A percentile compares a stretch with the other conserved stretches of the same genome.
These are phyloP conservation scores for Picochlorum sp. DNA, from an alignment of 139 green algal genomes.

Conservation along the genomic window DNA sequence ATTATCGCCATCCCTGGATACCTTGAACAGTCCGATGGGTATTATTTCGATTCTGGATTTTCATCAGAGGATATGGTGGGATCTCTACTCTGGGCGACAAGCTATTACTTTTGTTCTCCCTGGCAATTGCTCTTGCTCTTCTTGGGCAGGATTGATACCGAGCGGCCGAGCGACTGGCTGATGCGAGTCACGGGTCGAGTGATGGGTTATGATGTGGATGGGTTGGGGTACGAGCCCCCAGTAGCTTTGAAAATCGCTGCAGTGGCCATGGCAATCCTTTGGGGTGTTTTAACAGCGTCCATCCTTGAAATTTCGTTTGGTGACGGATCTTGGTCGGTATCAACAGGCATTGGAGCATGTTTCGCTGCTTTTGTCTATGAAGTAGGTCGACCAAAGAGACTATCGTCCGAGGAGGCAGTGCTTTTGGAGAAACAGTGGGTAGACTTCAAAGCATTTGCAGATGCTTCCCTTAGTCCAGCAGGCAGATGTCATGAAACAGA, in stretches of 20 bases:
- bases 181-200: constrained; percentile 22
- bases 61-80: constrained; percentile 34
- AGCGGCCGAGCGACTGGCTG: constrained; percentile 62
- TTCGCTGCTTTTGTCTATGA: constrained; percentile 60
- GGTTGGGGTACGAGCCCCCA: constrained; percentile 37
- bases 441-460: constrained; percentile 58
- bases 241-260: constrained; percentile 16
- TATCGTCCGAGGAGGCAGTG: constrained; percentile 40
- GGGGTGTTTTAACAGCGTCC: constrained; percentile 24
- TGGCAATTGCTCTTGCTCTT: constrained; percentile 65
- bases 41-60: background rate
- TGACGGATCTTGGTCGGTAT: constrained; percentile 40
- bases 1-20: constrained; percentile 7
- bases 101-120: constrained; percentile 50
- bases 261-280: constrained; percentile 14
- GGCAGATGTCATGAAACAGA: constrained; percentile 69
- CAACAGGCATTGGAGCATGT: constrained; percentile 46
- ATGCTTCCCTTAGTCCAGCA: constrained; percentile 32
- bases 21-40: background rate
- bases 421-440: constrained; percentile 57
- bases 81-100: constrained; percentile 39
- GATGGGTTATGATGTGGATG: constrained; percentile 20
- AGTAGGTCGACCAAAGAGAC: constrained; percentile 50
- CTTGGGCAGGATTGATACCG: constrained; percentile 58
- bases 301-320: constrained; percentile 25